phyloP scores from a whole-genome alignment of 805 yeast genomes.

The Teunomyces gatunensis region DNA sequence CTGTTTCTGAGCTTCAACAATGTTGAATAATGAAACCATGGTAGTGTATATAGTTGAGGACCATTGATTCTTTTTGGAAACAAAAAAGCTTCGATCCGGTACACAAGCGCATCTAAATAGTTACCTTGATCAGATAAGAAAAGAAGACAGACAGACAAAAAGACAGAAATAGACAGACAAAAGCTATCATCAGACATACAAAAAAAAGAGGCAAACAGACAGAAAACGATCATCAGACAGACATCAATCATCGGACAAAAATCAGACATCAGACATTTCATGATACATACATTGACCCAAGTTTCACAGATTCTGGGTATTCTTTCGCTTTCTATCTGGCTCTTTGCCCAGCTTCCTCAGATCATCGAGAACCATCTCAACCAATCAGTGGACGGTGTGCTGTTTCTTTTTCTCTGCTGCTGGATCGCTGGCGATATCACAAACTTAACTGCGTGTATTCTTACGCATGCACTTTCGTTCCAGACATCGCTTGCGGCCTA shows the following conservation, averaged over 20 bases:
- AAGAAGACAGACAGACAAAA: no score
- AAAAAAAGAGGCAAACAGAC: no score
- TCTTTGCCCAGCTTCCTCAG: conserved; percentile 30
- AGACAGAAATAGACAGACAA: no score
- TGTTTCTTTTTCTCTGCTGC: conserved; percentile 27
- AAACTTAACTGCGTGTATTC: conserved; percentile 63
- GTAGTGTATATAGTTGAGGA: not conserved
- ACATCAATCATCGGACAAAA: no score
- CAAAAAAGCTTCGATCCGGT: no score
- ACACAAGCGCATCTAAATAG: no score
- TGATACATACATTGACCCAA: not conserved
- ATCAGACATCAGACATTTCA: no score
- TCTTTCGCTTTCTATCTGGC: conserved; percentile 23
- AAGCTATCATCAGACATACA: no score
- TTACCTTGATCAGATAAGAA: no score
- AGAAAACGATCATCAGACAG: no score
- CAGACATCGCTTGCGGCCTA: conserved; percentile 72
- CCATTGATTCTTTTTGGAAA: not conserved
- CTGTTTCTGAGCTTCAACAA: conserved; percentile 23
- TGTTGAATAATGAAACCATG: conserved; percentile 33
- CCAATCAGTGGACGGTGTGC: conserved; percentile 35
- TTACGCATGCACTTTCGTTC: conserved; percentile 78
- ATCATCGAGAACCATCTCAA: conserved; percentile 28
- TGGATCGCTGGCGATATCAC: conserved; percentile 44
- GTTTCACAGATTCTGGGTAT: conserved; percentile 16